A percentile compares a stretch with the other conserved stretches of the same genome.
phyloP scores from a whole-genome alignment of 768 basidiomycete genomes.

The Termitomyces sp. region DNA sequence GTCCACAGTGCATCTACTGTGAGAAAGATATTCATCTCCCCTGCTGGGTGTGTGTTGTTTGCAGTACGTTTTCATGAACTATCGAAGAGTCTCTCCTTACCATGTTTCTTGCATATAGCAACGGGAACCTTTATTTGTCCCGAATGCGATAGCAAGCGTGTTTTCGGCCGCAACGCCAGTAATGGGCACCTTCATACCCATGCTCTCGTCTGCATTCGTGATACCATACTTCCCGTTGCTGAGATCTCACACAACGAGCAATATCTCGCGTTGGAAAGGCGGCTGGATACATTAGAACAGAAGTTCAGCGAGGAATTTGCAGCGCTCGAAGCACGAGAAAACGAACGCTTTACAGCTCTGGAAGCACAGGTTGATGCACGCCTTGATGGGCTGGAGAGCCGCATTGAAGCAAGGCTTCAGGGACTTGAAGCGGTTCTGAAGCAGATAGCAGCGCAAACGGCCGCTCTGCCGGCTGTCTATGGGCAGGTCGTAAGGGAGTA shows the following conservation, averaged over 20 bases:
- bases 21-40: constrained; percentile 12
- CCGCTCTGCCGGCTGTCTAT: constrained; percentile 22
- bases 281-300: constrained; percentile 22
- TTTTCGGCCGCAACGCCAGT: neutral
- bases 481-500: constrained; percentile 19
- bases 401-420: constrained; percentile 12
- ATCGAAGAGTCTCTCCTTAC: neutral
- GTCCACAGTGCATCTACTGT: constrained; percentile 12
- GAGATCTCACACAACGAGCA: constrained; percentile 20
- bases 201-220: constrained; percentile 23
- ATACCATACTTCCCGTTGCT: constrained; percentile 14
- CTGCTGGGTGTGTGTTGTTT: constrained; percentile 18
- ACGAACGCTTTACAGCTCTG: constrained; percentile 21
- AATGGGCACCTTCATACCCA: constrained; percentile 15
- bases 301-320: constrained; percentile 23
- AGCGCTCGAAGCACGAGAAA: constrained; percentile 17
- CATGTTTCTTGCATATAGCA: constrained; percentile 11
- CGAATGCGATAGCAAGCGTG: constrained; percentile 22
- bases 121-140: constrained; percentile 27
- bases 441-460: constrained; percentile 20
- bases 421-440: constrained; percentile 17
- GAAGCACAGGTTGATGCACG: constrained; percentile 19
- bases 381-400: constrained; percentile 4
- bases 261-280: constrained; percentile 23
- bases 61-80: constrained; percentile 5